A percentile compares a stretch with the other conserved stretches of the same genome.
phyloP scores from a whole-genome alignment of 2,329 filamentous ascomycete species.

The Truncatella angustata region DNA sequence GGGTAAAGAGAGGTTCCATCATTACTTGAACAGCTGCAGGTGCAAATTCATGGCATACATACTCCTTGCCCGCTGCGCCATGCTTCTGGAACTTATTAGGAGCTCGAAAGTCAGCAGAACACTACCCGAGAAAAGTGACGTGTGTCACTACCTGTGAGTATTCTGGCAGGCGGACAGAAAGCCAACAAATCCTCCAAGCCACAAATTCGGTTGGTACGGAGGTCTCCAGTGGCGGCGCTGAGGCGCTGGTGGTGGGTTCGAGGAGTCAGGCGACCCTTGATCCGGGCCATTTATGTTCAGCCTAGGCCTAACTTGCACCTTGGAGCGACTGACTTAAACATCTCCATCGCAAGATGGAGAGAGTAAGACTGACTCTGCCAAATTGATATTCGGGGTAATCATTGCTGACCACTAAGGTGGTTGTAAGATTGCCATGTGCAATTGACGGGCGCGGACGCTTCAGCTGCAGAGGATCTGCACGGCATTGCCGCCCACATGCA shows the following conservation, averaged over 20 bases:
- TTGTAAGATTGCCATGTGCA: neutral
- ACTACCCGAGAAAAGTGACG: too few relatives aligned
- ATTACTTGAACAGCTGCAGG: neutral
- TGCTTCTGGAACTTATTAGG: neutral
- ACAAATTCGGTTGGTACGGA: neutral
- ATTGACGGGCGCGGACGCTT: neutral
- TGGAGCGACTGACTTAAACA: neutral
- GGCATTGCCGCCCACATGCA: neutral
- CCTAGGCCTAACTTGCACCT: neutral
- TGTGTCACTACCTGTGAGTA: too few relatives aligned
- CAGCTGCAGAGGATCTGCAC: neutral
- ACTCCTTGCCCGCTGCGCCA: neutral
- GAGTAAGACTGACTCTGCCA: too few relatives aligned
- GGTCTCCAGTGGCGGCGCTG: neutral
- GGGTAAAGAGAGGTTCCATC: neutral
- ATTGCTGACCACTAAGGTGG: neutral
- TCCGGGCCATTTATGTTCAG: neutral
- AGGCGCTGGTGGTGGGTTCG: neutral
- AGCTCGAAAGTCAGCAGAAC: too few relatives aligned
- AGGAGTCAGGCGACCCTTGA: neutral
- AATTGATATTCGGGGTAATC: neutral
- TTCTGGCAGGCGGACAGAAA: too few relatives aligned
- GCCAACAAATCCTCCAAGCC: neutral
- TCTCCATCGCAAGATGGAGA: too few relatives aligned
- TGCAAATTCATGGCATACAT: neutral